Percentiles rank a stretch among this genome's conserved stretches.
These are phyloP conservation scores for Dalbergia cochinchinensis DNA, from an alignment of 306 rosid genomes.

Conservation along the genomic window DNA sequence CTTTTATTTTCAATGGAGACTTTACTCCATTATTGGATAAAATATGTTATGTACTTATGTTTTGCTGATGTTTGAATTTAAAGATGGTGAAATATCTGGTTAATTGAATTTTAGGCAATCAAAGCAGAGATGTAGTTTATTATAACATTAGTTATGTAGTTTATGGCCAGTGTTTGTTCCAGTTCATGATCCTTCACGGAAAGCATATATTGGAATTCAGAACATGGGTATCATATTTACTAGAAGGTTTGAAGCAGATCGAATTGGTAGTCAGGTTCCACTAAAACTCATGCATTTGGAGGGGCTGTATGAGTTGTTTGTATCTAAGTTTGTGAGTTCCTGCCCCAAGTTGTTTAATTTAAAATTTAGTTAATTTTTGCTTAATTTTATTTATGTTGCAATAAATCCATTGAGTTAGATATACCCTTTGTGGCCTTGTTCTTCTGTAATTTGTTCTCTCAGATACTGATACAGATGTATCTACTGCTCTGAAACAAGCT, in stretches of 20 bases:
- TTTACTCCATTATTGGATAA: slow-evolving; percentile 1
- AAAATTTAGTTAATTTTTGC: slow-evolving; percentile 11
- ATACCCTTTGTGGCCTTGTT: neutral
- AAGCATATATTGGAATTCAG: slow-evolving; percentile 84
- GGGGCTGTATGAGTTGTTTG: slow-evolving; percentile 80
- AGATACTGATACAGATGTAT: slow-evolving; percentile 18
- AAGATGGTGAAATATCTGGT: neutral
- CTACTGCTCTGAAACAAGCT: slow-evolving; percentile 21
- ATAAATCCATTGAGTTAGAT: slow-evolving; percentile 3
- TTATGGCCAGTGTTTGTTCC: slow-evolving; percentile 94
- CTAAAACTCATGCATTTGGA: slow-evolving; percentile 79
- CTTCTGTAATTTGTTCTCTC: slow-evolving; percentile 25
- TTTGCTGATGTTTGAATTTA: slow-evolving; percentile 13
- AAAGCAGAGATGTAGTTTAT: slow-evolving; percentile 41
- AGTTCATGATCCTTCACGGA: slow-evolving; percentile 78
- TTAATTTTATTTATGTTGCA: slow-evolving; percentile 26
- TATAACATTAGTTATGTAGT: slow-evolving; percentile 54
- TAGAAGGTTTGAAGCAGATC: slow-evolving; percentile 82
- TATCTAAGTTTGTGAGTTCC: slow-evolving; percentile 84
- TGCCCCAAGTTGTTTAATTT: slow-evolving; percentile 6
- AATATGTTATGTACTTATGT: slow-evolving; percentile 22
- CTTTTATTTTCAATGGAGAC: slow-evolving; percentile 8
- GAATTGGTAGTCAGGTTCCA: slow-evolving; percentile 65
- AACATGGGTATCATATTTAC: slow-evolving; percentile 83
- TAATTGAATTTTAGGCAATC: slow-evolving; percentile 18